Conservation (phyloP, 2,329 filamentous ascomycete species). For the Penicillium sp. region DNA sequence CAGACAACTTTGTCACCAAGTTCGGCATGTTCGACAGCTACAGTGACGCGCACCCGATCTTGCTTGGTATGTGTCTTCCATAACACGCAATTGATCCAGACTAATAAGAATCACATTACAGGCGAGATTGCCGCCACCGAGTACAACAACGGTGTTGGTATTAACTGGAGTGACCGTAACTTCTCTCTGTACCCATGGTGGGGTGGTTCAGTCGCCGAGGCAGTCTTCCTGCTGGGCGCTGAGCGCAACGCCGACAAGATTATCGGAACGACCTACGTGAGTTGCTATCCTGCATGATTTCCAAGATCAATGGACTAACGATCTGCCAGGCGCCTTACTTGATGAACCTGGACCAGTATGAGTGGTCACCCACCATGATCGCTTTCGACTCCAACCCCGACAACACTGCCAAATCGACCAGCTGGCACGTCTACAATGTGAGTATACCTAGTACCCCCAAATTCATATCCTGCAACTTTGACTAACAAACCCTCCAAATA, state of each 20-base stretch:
- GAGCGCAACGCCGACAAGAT: slow-evolving; percentile 58
- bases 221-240: slow-evolving; percentile 64
- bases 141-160: slow-evolving; percentile 49
- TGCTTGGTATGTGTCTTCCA: slow-evolving; percentile 24
- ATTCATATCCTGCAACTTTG: slow-evolving; percentile 31
- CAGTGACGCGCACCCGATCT: slow-evolving; percentile 23
- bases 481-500: slow-evolving; percentile 15
- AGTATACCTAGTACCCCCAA: slow-evolving; percentile 6
- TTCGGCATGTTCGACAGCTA: slow-evolving; percentile 58
- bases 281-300: neutral
- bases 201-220: slow-evolving; percentile 65
- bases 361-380: slow-evolving; percentile 35
- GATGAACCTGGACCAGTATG: slow-evolving; percentile 30
- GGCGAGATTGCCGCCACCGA: slow-evolving; percentile 33
- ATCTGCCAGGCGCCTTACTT: slow-evolving; percentile 27
- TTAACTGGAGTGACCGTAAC: slow-evolving; percentile 46
- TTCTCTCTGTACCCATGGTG: slow-evolving; percentile 56
- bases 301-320: neutral
- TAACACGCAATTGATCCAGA: neutral
- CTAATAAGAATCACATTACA: neutral
- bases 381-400: slow-evolving; percentile 33
- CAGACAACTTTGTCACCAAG: slow-evolving; percentile 52
- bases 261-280: slow-evolving; percentile 32
- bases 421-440: slow-evolving; percentile 34
- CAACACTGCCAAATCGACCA: slow-evolving; percentile 32